Evolutionary conservation across 2,329 filamentous ascomycete genomes (phyloP), one percentile per base, ranked within the genome.

Genomic region (Ilyonectria sp.): DNA sequence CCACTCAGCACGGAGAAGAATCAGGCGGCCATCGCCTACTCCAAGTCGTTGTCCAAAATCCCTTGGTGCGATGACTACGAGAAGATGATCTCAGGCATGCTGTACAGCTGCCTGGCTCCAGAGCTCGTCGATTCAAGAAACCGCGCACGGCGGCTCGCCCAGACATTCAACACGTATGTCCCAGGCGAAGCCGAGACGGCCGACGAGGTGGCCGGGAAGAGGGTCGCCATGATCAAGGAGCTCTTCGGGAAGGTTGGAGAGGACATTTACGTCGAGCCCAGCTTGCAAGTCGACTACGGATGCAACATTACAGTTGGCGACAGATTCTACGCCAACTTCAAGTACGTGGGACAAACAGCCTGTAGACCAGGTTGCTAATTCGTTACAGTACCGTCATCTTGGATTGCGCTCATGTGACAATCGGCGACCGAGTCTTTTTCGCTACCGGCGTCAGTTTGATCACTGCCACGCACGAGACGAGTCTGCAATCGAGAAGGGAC

Each of bases 371-470:
- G 6, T 17, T n/a, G 40, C 40, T 43, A n/a, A 43, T n/a, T n/a
- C 17, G 8, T 43, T 17, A 43, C 3, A 50, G 49, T 9, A 52
- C 49, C 10, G 49, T 52, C 29, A 52, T 52, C 17, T 17, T 52
- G n/a, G 49, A 52, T n/a, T 52, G 49, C 13, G 49, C 49, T 21
- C 49, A 52, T 33, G 52, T 55, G 33, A 55, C 52, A 5, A 55
- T 43, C 8, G 52, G 35, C 13, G 52, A 55, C 7, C 33, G 52
- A 31, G 52, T 65, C 23, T 60, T 65, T 21, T 58, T 68, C 43
- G 69, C 70, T 49, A 29, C 70, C 23, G 70, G 70, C 2, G 68
- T 69, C 23, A 43, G 49, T n/a, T 11, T 52, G 17, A 33, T 52
- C 6, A 52, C 49, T 6, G 49, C 49, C 10, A 52, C 49, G 29